Evolutionary conservation across 495 filamentous ascomycete genomes (phyloP).

Genomic region (Penicillium bovifimosum): DNA sequence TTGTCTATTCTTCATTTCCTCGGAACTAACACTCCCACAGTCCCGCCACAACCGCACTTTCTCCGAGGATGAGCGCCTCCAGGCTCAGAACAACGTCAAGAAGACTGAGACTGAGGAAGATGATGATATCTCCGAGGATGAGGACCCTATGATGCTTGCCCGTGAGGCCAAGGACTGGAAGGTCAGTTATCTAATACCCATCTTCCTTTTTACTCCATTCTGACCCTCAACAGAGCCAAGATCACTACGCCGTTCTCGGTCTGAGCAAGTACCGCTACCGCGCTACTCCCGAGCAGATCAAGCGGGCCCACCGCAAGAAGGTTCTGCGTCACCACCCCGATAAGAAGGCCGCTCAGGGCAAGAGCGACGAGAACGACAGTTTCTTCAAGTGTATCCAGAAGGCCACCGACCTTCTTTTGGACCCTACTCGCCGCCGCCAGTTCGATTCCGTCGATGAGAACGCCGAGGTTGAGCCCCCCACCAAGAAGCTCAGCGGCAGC

Average conservation of each 20-base stretch:
- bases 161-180: constrained; percentile 99
- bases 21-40: constrained; percentile 35
- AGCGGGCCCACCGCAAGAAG: constrained; percentile 98
- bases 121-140: constrained; percentile 84
- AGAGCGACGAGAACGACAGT: constrained; percentile 83
- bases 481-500: constrained; percentile 78
- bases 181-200: constrained; percentile 44
- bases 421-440: constrained; percentile 89
- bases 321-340: constrained; percentile 97
- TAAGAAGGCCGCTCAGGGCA: constrained; percentile 85
- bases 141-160: constrained; percentile 83
- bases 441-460: constrained; percentile 94
- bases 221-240: constrained; percentile 62
- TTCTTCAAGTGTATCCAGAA: constrained; percentile 99
- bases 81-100: constrained; percentile 89
- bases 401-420: constrained; percentile 85
- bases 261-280: constrained; percentile 83
- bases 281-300: constrained; percentile 96
- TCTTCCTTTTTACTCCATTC: background rate
- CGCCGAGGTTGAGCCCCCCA: constrained; percentile 84
- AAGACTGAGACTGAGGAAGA: constrained; percentile 90
- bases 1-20: background rate
- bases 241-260: constrained; percentile 96
- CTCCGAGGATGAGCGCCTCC: constrained; percentile 95
- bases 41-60: constrained; percentile 95